phyloP scores from a whole-genome alignment of 2,329 filamentous ascomycete genomes.

The Penicillium janthinellum region DNA sequence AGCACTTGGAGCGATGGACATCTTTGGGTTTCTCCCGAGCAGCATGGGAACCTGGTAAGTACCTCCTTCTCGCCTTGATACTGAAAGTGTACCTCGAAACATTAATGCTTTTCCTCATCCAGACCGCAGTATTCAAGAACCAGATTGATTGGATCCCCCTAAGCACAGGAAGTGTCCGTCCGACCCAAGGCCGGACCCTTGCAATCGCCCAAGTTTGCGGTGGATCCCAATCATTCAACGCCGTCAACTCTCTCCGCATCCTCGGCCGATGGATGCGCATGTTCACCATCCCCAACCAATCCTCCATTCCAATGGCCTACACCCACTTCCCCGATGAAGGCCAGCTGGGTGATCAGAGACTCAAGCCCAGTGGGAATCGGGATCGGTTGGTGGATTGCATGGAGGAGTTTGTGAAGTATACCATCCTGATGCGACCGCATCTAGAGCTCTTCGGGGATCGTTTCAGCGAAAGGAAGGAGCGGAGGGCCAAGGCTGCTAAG shows the following conservation, averaged over 20 bases:
- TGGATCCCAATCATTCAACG: conserved; percentile 68
- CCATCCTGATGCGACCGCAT: conserved; percentile 64
- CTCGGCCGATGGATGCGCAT: conserved; percentile 71
- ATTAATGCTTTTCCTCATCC: background rate
- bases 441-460: conserved; percentile 64
- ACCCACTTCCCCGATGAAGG: conserved; percentile 61
- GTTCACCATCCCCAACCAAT: conserved; percentile 69
- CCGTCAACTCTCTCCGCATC: conserved; percentile 65
- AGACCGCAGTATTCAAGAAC: conserved; percentile 67
- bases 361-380: conserved; percentile 59
- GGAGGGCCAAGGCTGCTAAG: conserved; percentile 26
- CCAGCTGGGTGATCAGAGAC: conserved; percentile 49
- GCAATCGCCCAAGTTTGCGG: conserved; percentile 65
- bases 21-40: conserved; percentile 66
- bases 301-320: conserved; percentile 64
- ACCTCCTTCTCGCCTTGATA: background rate
- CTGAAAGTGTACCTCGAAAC: background rate
- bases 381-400: conserved; percentile 66
- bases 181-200: conserved; percentile 66
- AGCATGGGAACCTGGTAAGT: conserved; percentile 64
- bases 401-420: conserved; percentile 72
- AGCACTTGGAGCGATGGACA: conserved; percentile 68
- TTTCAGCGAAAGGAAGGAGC: conserved; percentile 59
- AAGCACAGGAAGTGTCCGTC: conserved; percentile 61
- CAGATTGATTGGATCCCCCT: conserved; percentile 72